Percentiles rank a stretch among this genome's conserved stretches.
Conservation (phyloP, 2,329 filamentous ascomycete species). For the Colletotrichum spinosum region DNA sequence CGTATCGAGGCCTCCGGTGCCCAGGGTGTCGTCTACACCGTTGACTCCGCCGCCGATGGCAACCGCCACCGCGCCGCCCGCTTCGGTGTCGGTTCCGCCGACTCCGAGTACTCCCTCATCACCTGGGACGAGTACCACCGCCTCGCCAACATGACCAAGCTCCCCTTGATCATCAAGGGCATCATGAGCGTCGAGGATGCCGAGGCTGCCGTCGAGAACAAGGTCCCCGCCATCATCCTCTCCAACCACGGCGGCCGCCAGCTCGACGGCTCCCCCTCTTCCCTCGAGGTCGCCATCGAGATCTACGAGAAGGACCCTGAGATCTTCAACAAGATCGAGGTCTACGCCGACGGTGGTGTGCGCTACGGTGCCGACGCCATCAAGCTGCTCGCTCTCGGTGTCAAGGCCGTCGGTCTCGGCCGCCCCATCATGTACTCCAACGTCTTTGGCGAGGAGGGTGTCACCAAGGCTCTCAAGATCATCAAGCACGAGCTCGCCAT, state of each 20-base stretch:
- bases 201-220: slow-evolving; percentile 47
- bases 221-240: slow-evolving; percentile 50
- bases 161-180: slow-evolving; percentile 55
- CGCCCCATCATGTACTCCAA: slow-evolving; percentile 66
- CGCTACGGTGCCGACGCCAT: slow-evolving; percentile 56
- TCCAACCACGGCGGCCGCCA: slow-evolving; percentile 58
- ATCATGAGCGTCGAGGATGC: slow-evolving; percentile 52
- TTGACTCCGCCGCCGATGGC: slow-evolving; percentile 53
- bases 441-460: slow-evolving; percentile 61
- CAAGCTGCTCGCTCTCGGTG: slow-evolving; percentile 57
- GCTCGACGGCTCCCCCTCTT: slow-evolving; percentile 52
- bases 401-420: slow-evolving; percentile 59
- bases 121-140: slow-evolving; percentile 52
- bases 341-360: slow-evolving; percentile 56
- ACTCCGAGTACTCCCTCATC: slow-evolving; percentile 34
- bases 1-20: slow-evolving; percentile 48
- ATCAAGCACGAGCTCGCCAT: slow-evolving; percentile 62
- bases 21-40: slow-evolving; percentile 51
- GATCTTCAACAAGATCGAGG: slow-evolving; percentile 52
- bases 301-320: slow-evolving; percentile 51
- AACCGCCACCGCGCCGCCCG: slow-evolving; percentile 55
- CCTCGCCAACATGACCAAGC: slow-evolving; percentile 48
- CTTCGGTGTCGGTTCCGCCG: slow-evolving; percentile 51
- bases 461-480: slow-evolving; percentile 56
- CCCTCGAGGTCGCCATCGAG: slow-evolving; percentile 53